A percentile compares a stretch with the other conserved stretches of the same genome.
phyloP scores from a whole-genome alignment of 768 basidiomycete genomes.

The Auriscalpium orientale region DNA sequence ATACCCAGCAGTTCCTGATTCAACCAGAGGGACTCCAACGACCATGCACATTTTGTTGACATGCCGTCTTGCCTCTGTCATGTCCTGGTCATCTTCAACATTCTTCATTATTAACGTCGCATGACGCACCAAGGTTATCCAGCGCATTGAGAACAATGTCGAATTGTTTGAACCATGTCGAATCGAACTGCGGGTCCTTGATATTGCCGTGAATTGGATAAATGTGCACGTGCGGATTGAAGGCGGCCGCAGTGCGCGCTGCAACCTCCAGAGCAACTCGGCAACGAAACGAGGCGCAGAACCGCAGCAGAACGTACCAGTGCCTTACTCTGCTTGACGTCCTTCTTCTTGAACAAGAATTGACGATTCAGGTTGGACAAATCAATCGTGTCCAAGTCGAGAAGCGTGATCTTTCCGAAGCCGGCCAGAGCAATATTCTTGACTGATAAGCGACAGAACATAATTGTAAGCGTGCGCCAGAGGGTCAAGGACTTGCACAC shows the following conservation, averaged over 20 bases:
- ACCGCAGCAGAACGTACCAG: conserved; percentile 42
- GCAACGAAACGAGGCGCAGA: not conserved
- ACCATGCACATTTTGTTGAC: conserved; percentile 99
- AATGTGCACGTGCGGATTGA: conserved; percentile 85
- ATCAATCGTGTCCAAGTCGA: conserved; percentile 98
- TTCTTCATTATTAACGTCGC: not conserved
- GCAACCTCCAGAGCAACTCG: conserved; percentile 47
- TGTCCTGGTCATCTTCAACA: not conserved
- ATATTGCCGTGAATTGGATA: conserved; percentile 91
- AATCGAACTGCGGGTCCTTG: conserved; percentile 84
- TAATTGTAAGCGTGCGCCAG: not conserved
- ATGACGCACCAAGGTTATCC: conserved; percentile 82
- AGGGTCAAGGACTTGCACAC: conserved; percentile 20
- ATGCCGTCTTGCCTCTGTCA: conserved; percentile 84
- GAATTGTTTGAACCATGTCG: conserved; percentile 85
- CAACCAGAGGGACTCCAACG: conserved; percentile 81
- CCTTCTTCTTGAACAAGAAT: conserved; percentile 94
- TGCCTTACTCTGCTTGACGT: conserved; percentile 95
- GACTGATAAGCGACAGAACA: conserved; percentile 38
- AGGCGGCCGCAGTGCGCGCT: conserved; percentile 70
- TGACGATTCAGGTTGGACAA: conserved; percentile 95
- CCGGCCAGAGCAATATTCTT: conserved; percentile 94
- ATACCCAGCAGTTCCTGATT: conserved; percentile 95
- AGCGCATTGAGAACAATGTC: conserved; percentile 93
- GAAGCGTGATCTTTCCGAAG: conserved; percentile 84